Evolutionary conservation across 345 rosid genomes (phyloP).

Genomic region (Salix brachista): DNA sequence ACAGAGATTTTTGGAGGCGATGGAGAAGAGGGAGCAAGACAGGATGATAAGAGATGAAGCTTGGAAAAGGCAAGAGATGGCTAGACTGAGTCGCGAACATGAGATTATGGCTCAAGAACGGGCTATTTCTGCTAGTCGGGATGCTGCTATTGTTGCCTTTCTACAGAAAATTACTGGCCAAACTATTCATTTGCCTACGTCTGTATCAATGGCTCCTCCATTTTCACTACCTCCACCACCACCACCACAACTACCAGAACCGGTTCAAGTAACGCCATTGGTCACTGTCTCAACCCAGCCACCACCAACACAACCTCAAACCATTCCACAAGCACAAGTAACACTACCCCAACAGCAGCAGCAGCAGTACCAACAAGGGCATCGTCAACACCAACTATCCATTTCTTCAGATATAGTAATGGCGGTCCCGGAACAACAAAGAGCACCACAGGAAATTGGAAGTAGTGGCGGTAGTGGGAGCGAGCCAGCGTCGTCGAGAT

Average conservation of each 20-base stretch:
- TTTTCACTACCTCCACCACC: constrained; percentile 22
- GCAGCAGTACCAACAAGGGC: constrained; percentile 18
- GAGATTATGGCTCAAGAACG: constrained; percentile 69
- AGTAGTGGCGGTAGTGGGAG: constrained; percentile 22
- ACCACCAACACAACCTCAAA: constrained; percentile 2
- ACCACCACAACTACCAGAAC: constrained; percentile 20
- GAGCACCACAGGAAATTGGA: constrained; percentile 28
- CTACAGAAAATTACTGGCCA: constrained; percentile 78
- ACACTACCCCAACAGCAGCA: background rate
- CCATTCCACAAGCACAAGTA: background rate
- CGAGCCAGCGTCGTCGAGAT: constrained; percentile 29
- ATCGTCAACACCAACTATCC: constrained; percentile 19
- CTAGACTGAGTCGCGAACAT: constrained; percentile 58
- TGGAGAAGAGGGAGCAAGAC: constrained; percentile 81
- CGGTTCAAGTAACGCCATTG: constrained; percentile 13
- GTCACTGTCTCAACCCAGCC: constrained; percentile 15
- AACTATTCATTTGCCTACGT: constrained; percentile 54
- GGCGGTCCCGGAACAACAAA: constrained; percentile 50
- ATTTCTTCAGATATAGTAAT: constrained; percentile 32
- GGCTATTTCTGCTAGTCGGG: constrained; percentile 59
- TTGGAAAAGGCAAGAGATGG: constrained; percentile 74
- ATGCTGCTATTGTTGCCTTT: constrained; percentile 58
- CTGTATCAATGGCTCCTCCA: constrained; percentile 21
- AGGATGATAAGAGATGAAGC: constrained; percentile 72
- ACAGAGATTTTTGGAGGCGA: constrained; percentile 60